Evolutionary conservation across 2,329 filamentous ascomycete genomes (phyloP).

Genomic region (Biscogniauxia marginata): DNA sequence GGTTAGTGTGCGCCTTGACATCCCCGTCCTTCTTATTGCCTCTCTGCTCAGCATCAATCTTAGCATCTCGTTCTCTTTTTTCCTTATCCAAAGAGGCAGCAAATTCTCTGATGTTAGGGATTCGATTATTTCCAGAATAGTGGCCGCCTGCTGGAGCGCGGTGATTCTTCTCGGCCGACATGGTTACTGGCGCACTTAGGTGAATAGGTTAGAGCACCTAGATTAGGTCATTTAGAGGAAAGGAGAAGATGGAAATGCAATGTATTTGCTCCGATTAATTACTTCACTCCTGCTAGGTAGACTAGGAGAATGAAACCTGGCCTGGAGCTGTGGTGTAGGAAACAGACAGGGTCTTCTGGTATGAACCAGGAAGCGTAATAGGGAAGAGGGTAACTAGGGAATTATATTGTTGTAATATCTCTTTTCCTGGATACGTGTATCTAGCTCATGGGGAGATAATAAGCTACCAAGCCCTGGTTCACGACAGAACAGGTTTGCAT

Average conservation of each 20-base stretch:
- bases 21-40: conserved; percentile 29
- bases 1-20: conserved; percentile 43
- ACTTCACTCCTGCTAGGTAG: too few species aligned
- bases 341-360: too few species aligned
- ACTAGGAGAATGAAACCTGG: too few species aligned
- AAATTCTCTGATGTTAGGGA: conserved; percentile 86
- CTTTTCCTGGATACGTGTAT: not conserved
- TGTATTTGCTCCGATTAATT: too few species aligned
- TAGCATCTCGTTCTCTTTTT: conserved; percentile 71
- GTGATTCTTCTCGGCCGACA: conserved; percentile 31
- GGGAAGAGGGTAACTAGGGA: too few species aligned
- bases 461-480: not conserved
- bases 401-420: too few species aligned
- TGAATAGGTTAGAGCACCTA: not conserved
- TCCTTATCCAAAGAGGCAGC: conserved; percentile 74
- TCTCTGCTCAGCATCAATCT: conserved; percentile 61
- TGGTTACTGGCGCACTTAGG: conserved; percentile 5
- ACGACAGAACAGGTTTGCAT: not conserved
- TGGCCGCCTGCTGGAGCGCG: conserved; percentile 42
- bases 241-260: not conserved
- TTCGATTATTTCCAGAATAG: conserved; percentile 79
- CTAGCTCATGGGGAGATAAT: too few species aligned
- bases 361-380: too few species aligned
- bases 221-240: not conserved
- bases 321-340: too few species aligned